Base-by-base conservation (phyloP, 2,329 filamentous ascomycete species). In the Tricladium varicosporioides region DNA sequence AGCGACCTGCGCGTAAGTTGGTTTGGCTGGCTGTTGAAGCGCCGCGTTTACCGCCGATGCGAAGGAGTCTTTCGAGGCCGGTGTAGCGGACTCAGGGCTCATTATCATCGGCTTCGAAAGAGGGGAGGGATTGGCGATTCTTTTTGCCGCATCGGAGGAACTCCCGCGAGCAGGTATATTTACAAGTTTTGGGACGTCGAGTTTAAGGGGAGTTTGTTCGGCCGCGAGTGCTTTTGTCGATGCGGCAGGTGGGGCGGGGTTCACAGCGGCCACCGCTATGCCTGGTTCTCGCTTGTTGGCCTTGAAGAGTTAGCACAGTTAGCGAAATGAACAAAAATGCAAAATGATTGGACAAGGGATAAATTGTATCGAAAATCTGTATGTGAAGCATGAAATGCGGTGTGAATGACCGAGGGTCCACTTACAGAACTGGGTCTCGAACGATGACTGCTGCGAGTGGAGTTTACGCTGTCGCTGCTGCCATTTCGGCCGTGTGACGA, bases 91-190 rank as follows among this genome's bases (percentile, higher is more conserved):
- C 61, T 82, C 84, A 64, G 76, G 75, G 62, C 78, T 81, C 80
- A 86, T 86, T 44, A 79, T 83, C 67, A 83, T 79, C 65, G 87
- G 87, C 71, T 87, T 86, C 5, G 89, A 92, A 51, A 92, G 77
- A 55, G 89, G 88, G 48, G 89, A 92, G 4, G 88, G 86, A 67
- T 81, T 88, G 60, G 76, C 78, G 51, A 81, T 74, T 69, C 87
- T 82, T 74, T 89, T 91, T 57, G 82, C 82, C 76, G 69, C 70
- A 71, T 70, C 70, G 67, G 83, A 76, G 56, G 84, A 84, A 53
- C 87, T 88, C 62, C 76, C 80, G 66, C 86, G 80, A 54, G 82
- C 76, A 61, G 85, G 84, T 63, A 85, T 78, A 67, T 78, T 84
- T 56, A 86, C 78, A 59, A 76, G 70, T 69, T 80, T 80, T 44